Base-by-base conservation (phyloP, 305 asterid genomes). In the Fraxinus paxiana region DNA sequence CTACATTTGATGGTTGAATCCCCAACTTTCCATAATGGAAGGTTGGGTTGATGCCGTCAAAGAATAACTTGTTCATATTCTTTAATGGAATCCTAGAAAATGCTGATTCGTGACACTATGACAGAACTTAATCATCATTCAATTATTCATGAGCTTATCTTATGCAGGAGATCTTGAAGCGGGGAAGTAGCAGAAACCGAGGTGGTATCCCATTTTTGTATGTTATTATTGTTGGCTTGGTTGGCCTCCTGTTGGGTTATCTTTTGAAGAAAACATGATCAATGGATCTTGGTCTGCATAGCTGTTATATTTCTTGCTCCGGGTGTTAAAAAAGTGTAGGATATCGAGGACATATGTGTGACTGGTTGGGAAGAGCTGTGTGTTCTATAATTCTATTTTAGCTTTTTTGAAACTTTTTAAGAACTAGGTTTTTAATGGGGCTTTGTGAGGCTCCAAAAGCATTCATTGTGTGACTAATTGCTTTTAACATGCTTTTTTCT, bases 181-280 rank as follows among this genome's bases (percentile, higher is more conserved):
- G 91, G 8, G 90, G 88, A 77, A 83, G 87, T 76, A 90, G 77
- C 88, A 88, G 75, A 85, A 88, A 78, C 85, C 79, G 84, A 13
- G 92, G 93, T 20, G 97, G 96, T 33, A 81, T 93, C 77, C 93
- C 98, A 2, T 83, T 92, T 83, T 85, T 85, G 82, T 93, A 91
- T 41, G 96, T 92, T 37, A 33, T 94, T 80, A 81, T 91, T 28
- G 81, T 93, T 33, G 98, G 94, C 69, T 87, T 94, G 88, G 63
- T 96, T 38, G 95, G 98, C 86, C 80, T 94, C 80, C 79, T 96
- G 22, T 65, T 96, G 87, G 99, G 98, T 12, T 96, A 92, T 87
- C 87, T 94, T 81, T 71, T 96, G 90, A 96, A 93, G 92, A 90
- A 84, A 84, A 83, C 89, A 78, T 91, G 88, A 91, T 67, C 18